phyloP scores from a whole-genome alignment of 2,329 filamentous ascomycete species.

The Monosporascus cannonballus region DNA sequence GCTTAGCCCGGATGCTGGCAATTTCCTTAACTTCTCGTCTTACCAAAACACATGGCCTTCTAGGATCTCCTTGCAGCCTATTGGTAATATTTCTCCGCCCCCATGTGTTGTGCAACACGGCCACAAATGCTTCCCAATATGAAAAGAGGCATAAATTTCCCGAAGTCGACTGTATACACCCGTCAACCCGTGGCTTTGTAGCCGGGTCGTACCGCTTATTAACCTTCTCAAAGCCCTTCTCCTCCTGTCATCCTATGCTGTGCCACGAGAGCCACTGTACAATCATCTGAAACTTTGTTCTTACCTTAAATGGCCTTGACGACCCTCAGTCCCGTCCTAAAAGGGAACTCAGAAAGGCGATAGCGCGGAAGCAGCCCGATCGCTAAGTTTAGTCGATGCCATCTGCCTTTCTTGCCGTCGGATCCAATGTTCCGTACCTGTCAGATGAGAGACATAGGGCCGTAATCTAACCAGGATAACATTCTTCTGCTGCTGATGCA shows the following conservation, averaged over 20 bases:
- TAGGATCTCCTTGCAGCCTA: conserved; percentile 11
- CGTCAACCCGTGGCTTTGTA: conserved; percentile 19
- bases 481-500: conserved; percentile 18
- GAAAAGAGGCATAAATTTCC: conserved; percentile 26
- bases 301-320: conserved; percentile 12
- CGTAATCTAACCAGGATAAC: conserved; percentile 17
- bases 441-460: not conserved
- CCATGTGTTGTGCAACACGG: conserved; percentile 24
- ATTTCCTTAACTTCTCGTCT: conserved; percentile 14
- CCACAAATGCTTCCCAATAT: conserved; percentile 21
- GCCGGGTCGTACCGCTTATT: conserved; percentile 20
- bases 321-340: conserved; percentile 16
- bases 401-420: conserved; percentile 20
- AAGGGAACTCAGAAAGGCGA: conserved; percentile 12
- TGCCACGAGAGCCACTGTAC: conserved; percentile 25
- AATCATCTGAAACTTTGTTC: conserved; percentile 26
- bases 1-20: not conserved
- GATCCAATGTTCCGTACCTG: conserved; percentile 7
- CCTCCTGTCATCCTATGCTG: conserved; percentile 27
- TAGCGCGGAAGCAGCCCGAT: conserved; percentile 15
- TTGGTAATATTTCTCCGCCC: conserved; percentile 25
- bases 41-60: conserved; percentile 26
- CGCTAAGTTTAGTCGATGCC: conserved; percentile 14
- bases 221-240: conserved; percentile 9
- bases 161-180: conserved; percentile 31